Evolutionary conservation across 2,329 filamentous ascomycete species (phyloP), one percentile per base, ranked within the genome.

Genomic region (Hymenoscyphus salicellus): DNA sequence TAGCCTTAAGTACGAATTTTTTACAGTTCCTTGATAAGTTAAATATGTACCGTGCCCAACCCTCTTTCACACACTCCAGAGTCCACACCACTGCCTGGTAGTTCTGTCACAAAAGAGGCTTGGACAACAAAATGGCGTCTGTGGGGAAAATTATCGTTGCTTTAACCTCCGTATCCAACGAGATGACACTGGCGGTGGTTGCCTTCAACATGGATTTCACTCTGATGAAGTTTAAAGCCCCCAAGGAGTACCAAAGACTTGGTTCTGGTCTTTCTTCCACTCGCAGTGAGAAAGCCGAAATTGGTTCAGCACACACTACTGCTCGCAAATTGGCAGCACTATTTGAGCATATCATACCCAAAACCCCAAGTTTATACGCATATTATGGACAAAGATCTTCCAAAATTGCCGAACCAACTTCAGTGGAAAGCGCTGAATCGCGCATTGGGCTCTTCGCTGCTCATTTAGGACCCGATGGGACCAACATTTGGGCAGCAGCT

Each of bases 201-300:
- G 30, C 23, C 17, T 57, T 57, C 55, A 57, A 57, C 30, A 28
- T 57, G 8, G 55, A 57, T 26, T 57, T 57, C 30, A n/a, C 55
- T 5, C 33, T 57, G 26, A 32, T 57, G 17, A 57, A 57, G 28
- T 28, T 30, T 32, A 26, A 57, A 28, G 55, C 55, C 7, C 23
- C 28, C 14, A 28, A 17, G 26, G 55, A 57, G n/a, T 57, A 30
- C 16, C 23, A 57, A n/a, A 10, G 17, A 8, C 23, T 57, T 6
- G 55, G 55, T 8, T 17, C 23, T 28, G 23, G 14, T 14, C 55
- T 57, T 6, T 57, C 55, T 8, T 11, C 17, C 11, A 28, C 17
- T 28, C 23, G 55, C 17, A 8, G 28, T 7, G 30, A 30, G 23
- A 32, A 7, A 7, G 23, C 55, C 7, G 55, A 57, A n/a, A 11